Conservation (phyloP, 2,329 filamentous ascomycete species). For the Cordyceps cicadae region DNA sequence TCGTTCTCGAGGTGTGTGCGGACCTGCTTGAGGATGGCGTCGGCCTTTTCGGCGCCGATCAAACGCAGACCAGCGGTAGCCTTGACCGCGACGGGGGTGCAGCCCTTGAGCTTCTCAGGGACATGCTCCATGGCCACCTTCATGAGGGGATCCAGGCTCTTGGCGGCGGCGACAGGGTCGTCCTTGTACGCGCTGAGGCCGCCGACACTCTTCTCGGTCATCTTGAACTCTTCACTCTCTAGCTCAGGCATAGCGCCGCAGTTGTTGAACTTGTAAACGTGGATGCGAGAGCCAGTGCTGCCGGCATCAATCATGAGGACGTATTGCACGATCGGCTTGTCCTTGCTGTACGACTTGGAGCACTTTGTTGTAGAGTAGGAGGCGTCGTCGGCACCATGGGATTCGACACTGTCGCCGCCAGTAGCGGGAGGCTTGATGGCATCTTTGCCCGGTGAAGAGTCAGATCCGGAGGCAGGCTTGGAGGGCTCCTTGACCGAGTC, state of each 20-base stretch:
- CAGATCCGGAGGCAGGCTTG: slow-evolving; percentile 8
- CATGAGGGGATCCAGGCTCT: slow-evolving; percentile 81
- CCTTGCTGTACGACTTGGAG: slow-evolving; percentile 71
- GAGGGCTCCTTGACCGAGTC: background rate
- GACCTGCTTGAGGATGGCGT: slow-evolving; percentile 79
- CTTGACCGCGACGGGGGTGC: slow-evolving; percentile 93
- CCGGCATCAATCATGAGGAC: slow-evolving; percentile 98
- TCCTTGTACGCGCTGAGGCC: slow-evolving; percentile 79
- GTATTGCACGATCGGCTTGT: slow-evolving; percentile 94
- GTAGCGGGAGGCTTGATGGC: slow-evolving; percentile 8
- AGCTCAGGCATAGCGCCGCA: slow-evolving; percentile 61
- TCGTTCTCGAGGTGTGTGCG: slow-evolving; percentile 73
- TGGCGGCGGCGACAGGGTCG: slow-evolving; percentile 80
- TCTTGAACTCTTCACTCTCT: slow-evolving; percentile 85
- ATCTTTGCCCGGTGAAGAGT: background rate
- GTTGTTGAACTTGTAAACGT: slow-evolving; percentile 96
- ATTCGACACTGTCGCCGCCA: slow-evolving; percentile 39
- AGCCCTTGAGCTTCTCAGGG: slow-evolving; percentile 81
- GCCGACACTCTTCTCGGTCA: slow-evolving; percentile 80
- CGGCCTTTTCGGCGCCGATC: slow-evolving; percentile 70
- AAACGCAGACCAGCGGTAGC: slow-evolving; percentile 90
- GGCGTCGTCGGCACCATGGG: slow-evolving; percentile 39
- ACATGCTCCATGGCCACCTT: slow-evolving; percentile 76
- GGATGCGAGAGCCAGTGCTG: slow-evolving; percentile 94
- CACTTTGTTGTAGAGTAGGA: slow-evolving; percentile 66